Percentiles rank a stretch among this genome's conserved stretches.
Evolutionary conservation across 1,284 basidiomycete genomes (phyloP).

Genomic region (Heterobasidion annosum): DNA sequence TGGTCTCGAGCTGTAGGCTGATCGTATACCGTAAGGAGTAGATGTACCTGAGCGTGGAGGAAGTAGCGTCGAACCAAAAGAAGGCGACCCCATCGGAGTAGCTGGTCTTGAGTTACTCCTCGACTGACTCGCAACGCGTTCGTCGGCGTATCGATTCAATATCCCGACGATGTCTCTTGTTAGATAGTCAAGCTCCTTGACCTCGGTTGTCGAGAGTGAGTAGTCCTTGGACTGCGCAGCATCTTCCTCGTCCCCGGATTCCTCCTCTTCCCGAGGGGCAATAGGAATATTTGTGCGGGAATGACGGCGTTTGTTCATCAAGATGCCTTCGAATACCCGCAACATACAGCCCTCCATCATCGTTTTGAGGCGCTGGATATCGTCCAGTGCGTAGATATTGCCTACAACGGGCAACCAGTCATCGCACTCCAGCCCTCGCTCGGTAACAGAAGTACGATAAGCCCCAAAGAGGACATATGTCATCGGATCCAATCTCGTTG

Average conservation of each 20-base stretch:
- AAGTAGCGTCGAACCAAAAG: conserved; percentile 20
- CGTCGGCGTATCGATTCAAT: conserved; percentile 56
- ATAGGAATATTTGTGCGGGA: conserved; percentile 25
- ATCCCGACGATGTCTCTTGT: conserved; percentile 69
- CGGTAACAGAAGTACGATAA: conserved; percentile 61
- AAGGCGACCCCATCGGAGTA: conserved; percentile 47
- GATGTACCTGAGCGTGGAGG: conserved; percentile 41
- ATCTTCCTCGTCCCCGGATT: conserved; percentile 52
- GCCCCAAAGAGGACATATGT: conserved; percentile 93
- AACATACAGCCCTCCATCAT: conserved; percentile 84
- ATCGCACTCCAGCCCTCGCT: conserved; percentile 78
- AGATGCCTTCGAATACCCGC: conserved; percentile 87
- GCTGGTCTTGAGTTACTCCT: conserved; percentile 53
- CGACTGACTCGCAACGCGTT: conserved; percentile 46
- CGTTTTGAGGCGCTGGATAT: conserved; percentile 77
- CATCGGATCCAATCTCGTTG: conserved; percentile 85
- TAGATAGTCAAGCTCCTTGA: conserved; percentile 66
- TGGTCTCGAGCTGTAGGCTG: conserved; percentile 50
- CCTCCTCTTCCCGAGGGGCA: conserved; percentile 45
- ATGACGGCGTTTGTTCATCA: conserved; percentile 31
- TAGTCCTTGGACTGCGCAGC: conserved; percentile 27
- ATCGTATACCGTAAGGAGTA: conserved; percentile 39
- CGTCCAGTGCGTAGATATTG: conserved; percentile 70
- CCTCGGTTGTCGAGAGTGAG: conserved; percentile 54
- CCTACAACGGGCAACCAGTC: conserved; percentile 87